These are phyloP conservation scores for Leptographium flavum DNA, from an alignment of 2,329 filamentous ascomycete genomes.

Conservation along the genomic window DNA sequence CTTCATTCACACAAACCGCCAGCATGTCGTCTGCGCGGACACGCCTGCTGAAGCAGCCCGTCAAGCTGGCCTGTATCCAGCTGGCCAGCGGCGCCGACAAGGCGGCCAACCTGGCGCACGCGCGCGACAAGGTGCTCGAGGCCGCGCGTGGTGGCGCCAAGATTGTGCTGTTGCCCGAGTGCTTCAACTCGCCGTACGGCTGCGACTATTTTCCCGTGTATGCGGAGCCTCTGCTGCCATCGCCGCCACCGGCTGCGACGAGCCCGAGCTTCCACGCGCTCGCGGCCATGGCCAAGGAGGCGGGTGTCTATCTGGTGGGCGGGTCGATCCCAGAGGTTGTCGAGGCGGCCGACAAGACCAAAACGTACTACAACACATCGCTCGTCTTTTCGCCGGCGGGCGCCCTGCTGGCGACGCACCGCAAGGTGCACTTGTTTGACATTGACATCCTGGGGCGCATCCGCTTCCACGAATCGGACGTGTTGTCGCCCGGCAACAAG, in stretches of 20 bases:
- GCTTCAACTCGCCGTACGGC: constrained; percentile 97
- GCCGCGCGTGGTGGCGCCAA: constrained; percentile 64
- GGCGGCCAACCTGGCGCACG: constrained; percentile 64
- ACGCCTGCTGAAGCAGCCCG: constrained; percentile 53
- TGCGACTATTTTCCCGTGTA: constrained; percentile 81
- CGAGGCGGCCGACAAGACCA: constrained; percentile 20
- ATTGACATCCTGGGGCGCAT: constrained; percentile 96
- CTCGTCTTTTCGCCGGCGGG: constrained; percentile 71
- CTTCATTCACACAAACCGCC: background rate
- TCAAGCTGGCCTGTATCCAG: constrained; percentile 73
- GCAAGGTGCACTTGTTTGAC: constrained; percentile 94
- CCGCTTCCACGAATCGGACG: constrained; percentile 78
- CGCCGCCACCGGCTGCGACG: constrained; percentile 53
- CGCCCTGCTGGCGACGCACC: constrained; percentile 68
- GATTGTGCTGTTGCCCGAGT: constrained; percentile 88
- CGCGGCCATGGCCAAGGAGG: constrained; percentile 62
- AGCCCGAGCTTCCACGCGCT: constrained; percentile 81
- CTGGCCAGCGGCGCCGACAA: constrained; percentile 75
- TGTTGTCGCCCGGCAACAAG: constrained; percentile 72
- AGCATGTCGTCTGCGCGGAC: constrained; percentile 8
- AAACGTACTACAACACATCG: constrained; percentile 80
- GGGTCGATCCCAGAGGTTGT: constrained; percentile 84
- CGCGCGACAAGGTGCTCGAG: constrained; percentile 68
- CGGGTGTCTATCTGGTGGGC: constrained; percentile 69
- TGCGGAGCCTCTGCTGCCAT: constrained; percentile 72